Conservation (phyloP, 768 basidiomycete species). For the Naematelia encephala region DNA sequence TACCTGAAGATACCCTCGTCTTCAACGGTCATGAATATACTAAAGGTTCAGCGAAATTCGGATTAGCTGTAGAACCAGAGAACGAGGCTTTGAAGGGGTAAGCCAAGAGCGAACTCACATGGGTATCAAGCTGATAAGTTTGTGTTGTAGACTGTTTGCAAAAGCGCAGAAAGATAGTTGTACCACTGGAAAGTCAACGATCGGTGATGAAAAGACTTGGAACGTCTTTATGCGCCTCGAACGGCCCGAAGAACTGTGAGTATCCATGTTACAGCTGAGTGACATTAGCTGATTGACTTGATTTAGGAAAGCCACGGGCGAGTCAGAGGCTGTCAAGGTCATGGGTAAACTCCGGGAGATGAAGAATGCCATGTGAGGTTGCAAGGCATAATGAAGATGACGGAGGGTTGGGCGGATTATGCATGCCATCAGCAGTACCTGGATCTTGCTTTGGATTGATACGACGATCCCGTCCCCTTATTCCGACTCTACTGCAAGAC, state of each 20-base stretch:
- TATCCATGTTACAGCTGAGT: conserved; percentile 11
- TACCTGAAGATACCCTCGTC: conserved; percentile 75
- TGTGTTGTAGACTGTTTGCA: conserved; percentile 54
- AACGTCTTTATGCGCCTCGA: conserved; percentile 89
- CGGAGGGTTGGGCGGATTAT: not conserved
- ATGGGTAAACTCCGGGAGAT: conserved; percentile 73
- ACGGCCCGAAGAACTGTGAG: conserved; percentile 64
- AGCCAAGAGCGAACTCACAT: not conserved
- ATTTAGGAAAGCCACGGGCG: conserved; percentile 57
- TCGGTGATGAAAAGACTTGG: conserved; percentile 89
- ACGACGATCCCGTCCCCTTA: too few relatives aligned
- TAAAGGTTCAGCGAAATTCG: conserved; percentile 68
- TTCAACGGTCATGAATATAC: conserved; percentile 96
- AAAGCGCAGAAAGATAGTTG: conserved; percentile 61
- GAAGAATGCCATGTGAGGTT: conserved; percentile 63
- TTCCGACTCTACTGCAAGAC: too few relatives aligned
- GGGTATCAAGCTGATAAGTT: not conserved
- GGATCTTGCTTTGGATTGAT: too few relatives aligned
- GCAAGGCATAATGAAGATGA: not conserved
- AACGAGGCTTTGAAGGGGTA: conserved; percentile 61
- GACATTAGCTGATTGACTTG: not conserved
- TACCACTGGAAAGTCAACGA: conserved; percentile 79
- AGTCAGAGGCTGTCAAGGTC: conserved; percentile 58
- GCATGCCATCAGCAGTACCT: too few relatives aligned
- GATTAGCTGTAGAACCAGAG: conserved; percentile 50